Conservation (phyloP, 2,329 filamentous ascomycete species). For the Aspergillus ochraceus region DNA sequence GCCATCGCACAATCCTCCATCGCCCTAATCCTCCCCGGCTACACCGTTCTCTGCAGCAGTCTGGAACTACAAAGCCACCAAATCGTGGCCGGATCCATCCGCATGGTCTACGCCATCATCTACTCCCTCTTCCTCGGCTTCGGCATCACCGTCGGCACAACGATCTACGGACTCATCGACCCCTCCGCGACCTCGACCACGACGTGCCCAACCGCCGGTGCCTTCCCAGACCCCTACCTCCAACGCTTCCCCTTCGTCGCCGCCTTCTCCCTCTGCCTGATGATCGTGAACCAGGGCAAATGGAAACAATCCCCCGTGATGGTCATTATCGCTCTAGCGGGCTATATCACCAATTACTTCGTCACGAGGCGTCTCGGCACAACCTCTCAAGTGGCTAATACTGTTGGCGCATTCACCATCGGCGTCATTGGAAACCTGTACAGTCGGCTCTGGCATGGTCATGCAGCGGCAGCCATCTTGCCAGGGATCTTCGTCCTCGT, state of each 20-base stretch:
- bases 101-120: conserved; percentile 73
- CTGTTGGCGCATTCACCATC: conserved; percentile 73
- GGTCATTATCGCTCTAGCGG: conserved; percentile 70
- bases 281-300: conserved; percentile 79
- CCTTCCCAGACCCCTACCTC: conserved; percentile 42
- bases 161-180: conserved; percentile 64
- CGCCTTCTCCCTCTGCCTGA: conserved; percentile 69
- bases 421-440: conserved; percentile 79
- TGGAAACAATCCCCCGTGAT: conserved; percentile 76
- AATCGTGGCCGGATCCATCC: conserved; percentile 69
- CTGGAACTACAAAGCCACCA: conserved; percentile 70
- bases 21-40: conserved; percentile 71
- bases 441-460: conserved; percentile 68
- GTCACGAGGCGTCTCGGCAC: conserved; percentile 64
- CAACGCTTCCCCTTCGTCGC: conserved; percentile 72
- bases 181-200: conserved; percentile 51
- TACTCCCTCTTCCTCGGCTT: conserved; percentile 73
- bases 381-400: conserved; percentile 74
- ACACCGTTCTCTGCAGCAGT: conserved; percentile 60
- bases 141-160: conserved; percentile 67
- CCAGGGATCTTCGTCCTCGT: conserved; percentile 79
- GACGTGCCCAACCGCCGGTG: conserved; percentile 50
- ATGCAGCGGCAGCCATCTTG: conserved; percentile 81
- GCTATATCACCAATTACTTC: conserved; percentile 76
- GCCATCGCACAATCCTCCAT: conserved; percentile 72